Conservation (phyloP, 495 filamentous ascomycete genomes). For the Hyaloscypha variabilis region DNA sequence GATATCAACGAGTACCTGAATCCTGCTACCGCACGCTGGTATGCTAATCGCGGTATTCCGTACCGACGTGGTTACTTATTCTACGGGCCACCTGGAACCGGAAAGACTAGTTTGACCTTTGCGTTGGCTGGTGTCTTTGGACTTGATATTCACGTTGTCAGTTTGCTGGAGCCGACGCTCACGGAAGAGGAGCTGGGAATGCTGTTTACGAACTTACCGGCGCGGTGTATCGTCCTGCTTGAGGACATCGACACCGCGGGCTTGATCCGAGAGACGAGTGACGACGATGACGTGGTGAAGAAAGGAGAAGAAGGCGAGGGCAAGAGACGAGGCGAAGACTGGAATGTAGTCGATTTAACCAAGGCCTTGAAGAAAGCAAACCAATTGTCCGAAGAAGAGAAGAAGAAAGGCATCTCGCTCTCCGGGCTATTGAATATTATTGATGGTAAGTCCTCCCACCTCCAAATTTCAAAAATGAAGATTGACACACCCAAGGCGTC, state of each 20-base stretch:
- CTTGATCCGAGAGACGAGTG: constrained; percentile 50
- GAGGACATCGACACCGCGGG: constrained; percentile 76
- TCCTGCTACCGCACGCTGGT: constrained; percentile 59
- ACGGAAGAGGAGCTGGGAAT: constrained; percentile 70
- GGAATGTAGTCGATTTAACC: constrained; percentile 21
- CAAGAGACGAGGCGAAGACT: constrained; percentile 21
- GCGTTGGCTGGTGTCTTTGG: constrained; percentile 72
- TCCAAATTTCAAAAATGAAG: too few relatives aligned
- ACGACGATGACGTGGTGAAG: constrained; percentile 25
- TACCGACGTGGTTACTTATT: constrained; percentile 90
- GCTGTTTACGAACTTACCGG: constrained; percentile 67
- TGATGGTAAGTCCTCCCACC: constrained; percentile 65
- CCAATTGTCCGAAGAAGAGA: constrained; percentile 39
- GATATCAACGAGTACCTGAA: constrained; percentile 92
- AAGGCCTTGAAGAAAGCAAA: constrained; percentile 29
- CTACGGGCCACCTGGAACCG: constrained; percentile 71
- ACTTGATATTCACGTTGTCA: constrained; percentile 68
- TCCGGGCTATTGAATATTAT: constrained; percentile 83
- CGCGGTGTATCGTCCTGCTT: constrained; percentile 66
- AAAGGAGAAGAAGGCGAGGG: constrained; percentile 29
- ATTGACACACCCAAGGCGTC: constrained; percentile 41
- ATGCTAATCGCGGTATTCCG: constrained; percentile 80
- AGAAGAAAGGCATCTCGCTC: constrained; percentile 57
- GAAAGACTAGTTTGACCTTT: constrained; percentile 63
- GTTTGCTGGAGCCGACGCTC: constrained; percentile 60